Evolutionary conservation across 495 filamentous ascomycete genomes (phyloP).

Genomic region (Schizothecium vesticola): DNA sequence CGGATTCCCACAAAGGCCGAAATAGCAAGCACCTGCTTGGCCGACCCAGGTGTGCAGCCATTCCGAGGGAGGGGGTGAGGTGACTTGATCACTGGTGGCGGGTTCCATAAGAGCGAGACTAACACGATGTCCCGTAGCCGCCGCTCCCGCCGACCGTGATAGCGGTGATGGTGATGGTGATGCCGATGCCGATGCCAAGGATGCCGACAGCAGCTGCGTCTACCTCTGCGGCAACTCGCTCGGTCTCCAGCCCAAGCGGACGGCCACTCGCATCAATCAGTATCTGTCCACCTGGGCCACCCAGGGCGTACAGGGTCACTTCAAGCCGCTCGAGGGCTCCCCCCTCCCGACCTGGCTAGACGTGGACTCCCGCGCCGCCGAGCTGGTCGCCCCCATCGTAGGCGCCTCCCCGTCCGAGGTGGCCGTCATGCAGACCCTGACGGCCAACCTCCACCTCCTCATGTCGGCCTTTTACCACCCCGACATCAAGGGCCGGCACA

Average conservation of each 20-base stretch:
- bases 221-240: conserved; percentile 98
- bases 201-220: conserved; percentile 47
- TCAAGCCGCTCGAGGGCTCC: conserved; percentile 71
- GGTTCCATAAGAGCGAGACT: not conserved
- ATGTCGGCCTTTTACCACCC: conserved; percentile 91
- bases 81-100: not conserved
- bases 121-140: not conserved
- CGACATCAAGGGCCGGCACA: conserved; percentile 62
- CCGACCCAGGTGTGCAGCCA: conserved; percentile 15
- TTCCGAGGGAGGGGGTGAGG: not conserved
- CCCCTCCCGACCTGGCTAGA: conserved; percentile 75
- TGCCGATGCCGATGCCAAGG: conserved; percentile 9
- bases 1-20: conserved; percentile 76
- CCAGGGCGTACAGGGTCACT: conserved; percentile 92
- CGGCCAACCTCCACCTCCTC: conserved; percentile 83
- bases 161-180: conserved; percentile 19
- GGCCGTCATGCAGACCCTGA: conserved; percentile 89
- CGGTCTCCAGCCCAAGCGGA: conserved; percentile 77
- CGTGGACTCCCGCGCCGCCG: conserved; percentile 65
- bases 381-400: conserved; percentile 75
- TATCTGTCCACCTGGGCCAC: conserved; percentile 85
- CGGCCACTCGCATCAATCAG: conserved; percentile 61
- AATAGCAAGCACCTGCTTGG: conserved; percentile 60
- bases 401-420: conserved; percentile 78
- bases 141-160: not conserved